Evolutionary conservation across 2,329 filamentous ascomycete species (phyloP), one percentile per base, ranked within the genome.

Genomic region (Monilinia laxa): DNA sequence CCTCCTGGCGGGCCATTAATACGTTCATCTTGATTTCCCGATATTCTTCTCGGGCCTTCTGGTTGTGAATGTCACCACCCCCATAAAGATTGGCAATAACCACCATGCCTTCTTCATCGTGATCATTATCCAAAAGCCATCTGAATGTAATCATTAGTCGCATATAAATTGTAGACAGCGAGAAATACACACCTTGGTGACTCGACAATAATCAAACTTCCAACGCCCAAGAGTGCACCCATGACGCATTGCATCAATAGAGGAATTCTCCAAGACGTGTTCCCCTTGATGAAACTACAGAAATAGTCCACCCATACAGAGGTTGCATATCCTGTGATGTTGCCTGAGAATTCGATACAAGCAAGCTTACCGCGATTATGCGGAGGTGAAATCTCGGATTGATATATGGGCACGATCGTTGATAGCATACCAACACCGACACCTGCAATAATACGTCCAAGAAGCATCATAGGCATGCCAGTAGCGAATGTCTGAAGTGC

Each of bases 221-320:
- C 95, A 63, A 93, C 67, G 11, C 88, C 94, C 45, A 99, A 85
- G 59, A 99, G 82, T 54, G 86, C 86, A 42, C 95, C 95, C 93
- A 99, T 98, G 57, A 96, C 78, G 75, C 95, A 97, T 79, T 99
- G 95, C 88, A 97, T 91, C 56, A 93, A 80, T 62, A 99, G 81
- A 1, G 95, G 95, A 55, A 97, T 74, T 59, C 95, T 90, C 95
- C 95, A 99, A 2, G 95, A 92, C 80, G 90, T 84, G 77, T 98
- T 83, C 74, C 83, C 91, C 69, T 92, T 79, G 76, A 99, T 98
- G 76, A 84, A 97, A 67, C 91, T 95, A 79, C 93, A 97, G 74
- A 95, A 94, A 79, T 98, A 99, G 78, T 99, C 95, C 38, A 98
- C 94, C 95, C 95, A 99, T 28, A 98, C 94, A 73, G 94, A 98